Percentiles rank a stretch among this genome's conserved stretches.
These are phyloP conservation scores for Podospora pseudoanserina DNA, from an alignment of 495 filamentous ascomycete species.

Conservation along the genomic window DNA sequence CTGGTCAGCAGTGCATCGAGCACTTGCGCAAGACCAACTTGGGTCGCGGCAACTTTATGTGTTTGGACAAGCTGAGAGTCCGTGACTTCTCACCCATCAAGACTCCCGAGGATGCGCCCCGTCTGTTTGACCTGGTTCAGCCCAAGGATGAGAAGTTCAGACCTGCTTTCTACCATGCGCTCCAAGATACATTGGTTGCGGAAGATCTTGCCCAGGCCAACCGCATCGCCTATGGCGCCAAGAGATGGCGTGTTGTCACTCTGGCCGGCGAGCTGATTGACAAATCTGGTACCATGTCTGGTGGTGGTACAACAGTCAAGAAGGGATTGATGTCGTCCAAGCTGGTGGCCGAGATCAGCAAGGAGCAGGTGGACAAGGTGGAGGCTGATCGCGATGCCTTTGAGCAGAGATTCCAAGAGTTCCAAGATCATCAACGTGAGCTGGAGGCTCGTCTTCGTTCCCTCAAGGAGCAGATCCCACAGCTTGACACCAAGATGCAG, in stretches of 20 bases:
- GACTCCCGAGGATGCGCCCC: slow-evolving; percentile 87
- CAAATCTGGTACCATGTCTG: slow-evolving; percentile 96
- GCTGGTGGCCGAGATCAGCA: slow-evolving; percentile 74
- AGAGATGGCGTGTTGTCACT: slow-evolving; percentile 92
- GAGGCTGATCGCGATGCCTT: slow-evolving; percentile 81
- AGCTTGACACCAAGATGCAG: slow-evolving; percentile 83
- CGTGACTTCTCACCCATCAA: slow-evolving; percentile 72
- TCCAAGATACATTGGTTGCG: slow-evolving; percentile 91
- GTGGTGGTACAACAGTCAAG: slow-evolving; percentile 84
- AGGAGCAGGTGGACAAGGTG: slow-evolving; percentile 82
- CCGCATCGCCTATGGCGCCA: slow-evolving; percentile 89
- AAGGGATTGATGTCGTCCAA: slow-evolving; percentile 95
- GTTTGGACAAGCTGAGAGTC: slow-evolving; percentile 77
- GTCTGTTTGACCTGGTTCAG: slow-evolving; percentile 89
- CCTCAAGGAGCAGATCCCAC: slow-evolving; percentile 76
- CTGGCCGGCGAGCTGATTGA: slow-evolving; percentile 94
- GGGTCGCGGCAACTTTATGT: slow-evolving; percentile 95
- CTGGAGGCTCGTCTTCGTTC: slow-evolving; percentile 69
- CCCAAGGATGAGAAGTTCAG: slow-evolving; percentile 80
- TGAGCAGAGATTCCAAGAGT: slow-evolving; percentile 73
- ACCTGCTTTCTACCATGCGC: slow-evolving; percentile 90
- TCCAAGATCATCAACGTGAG: slow-evolving; percentile 74
- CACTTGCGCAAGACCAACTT: slow-evolving; percentile 96
- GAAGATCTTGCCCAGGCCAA: slow-evolving; percentile 91
- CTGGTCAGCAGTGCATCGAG: slow-evolving; percentile 95